These are phyloP conservation scores for Hymenochaete sp. DNA, from an alignment of 1,284 basidiomycete species.

Conservation along the genomic window DNA sequence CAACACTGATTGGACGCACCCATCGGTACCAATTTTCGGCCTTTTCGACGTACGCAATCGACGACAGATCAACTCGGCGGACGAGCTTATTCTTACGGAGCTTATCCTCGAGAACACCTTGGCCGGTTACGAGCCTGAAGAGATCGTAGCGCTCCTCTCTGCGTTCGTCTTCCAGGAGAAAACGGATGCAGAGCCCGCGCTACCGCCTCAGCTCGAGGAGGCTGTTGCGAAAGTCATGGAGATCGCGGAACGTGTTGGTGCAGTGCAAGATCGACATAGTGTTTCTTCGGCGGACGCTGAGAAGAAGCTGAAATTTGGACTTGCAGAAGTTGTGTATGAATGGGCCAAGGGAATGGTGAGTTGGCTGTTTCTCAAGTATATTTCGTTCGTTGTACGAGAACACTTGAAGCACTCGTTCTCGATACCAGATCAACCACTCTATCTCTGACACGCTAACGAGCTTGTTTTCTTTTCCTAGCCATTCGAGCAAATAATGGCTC, in stretches of 20 bases:
- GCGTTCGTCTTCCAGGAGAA: conserved; percentile 98
- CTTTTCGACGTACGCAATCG: not conserved
- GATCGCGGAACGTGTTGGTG: conserved; percentile 78
- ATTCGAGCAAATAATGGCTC: conserved; percentile 85
- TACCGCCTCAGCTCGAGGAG: conserved; percentile 70
- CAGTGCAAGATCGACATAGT: conserved; percentile 72
- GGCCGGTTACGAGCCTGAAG: conserved; percentile 84
- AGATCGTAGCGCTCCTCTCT: conserved; percentile 94
- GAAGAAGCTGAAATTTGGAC: conserved; percentile 74
- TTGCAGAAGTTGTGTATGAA: conserved; percentile 95
- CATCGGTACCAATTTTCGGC: too few species aligned
- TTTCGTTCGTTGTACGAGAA: conserved; percentile 1
- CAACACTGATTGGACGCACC: too few species aligned
- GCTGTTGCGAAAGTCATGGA: conserved; percentile 73
- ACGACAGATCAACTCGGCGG: conserved; percentile 95
- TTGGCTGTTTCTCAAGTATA: too few species aligned
- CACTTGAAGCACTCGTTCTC: conserved; percentile 9
- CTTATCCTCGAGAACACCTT: conserved; percentile 94
- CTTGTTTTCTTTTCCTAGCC: conserved; percentile 44
- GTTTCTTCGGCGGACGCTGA: conserved; percentile 61
- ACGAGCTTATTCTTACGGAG: conserved; percentile 93
- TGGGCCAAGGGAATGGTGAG: conserved; percentile 97
- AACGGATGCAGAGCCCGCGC: conserved; percentile 76
- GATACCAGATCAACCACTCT: conserved; percentile 7
- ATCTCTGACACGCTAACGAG: conserved; percentile 1